These are phyloP conservation scores for Protomyces macrosporus DNA, from an alignment of 1,139 yeast genomes.

Conservation along the genomic window DNA sequence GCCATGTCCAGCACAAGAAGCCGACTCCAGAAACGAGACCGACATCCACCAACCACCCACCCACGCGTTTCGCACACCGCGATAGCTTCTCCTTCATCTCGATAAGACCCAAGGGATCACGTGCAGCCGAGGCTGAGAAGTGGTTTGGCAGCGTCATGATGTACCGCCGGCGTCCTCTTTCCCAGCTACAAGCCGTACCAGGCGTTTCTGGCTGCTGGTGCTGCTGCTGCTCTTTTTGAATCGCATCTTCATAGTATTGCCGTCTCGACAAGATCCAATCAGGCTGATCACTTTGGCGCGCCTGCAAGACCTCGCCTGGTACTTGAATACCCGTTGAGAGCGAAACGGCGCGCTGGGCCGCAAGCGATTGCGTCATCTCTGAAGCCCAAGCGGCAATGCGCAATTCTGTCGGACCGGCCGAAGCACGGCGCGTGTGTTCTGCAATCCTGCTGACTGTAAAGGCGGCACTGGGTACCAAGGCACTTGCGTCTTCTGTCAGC, in stretches of 20 bases:
- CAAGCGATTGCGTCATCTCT: conserved; percentile 17
- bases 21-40: neutral
- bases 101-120: neutral
- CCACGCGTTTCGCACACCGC: neutral
- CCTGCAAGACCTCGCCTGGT: neutral
- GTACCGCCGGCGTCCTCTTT: neutral
- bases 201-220: neutral
- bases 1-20: neutral
- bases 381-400: conserved; percentile 21
- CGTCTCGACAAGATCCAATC: neutral
- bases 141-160: neutral
- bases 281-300: neutral
- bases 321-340: neutral
- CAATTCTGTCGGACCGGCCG: neutral
- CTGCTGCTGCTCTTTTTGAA: too few relatives aligned
- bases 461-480: conserved; percentile 14
- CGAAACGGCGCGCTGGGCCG: neutral
- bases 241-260: neutral
- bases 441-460: conserved; percentile 15
- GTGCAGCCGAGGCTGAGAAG: neutral
- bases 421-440: conserved; percentile 17
- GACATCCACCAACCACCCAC: neutral
- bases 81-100: neutral
- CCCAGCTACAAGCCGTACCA: neutral
- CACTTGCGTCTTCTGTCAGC: neutral